Evolutionary conservation across 2,329 filamentous ascomycete genomes (phyloP).

Genomic region (Penicillium sp.): DNA sequence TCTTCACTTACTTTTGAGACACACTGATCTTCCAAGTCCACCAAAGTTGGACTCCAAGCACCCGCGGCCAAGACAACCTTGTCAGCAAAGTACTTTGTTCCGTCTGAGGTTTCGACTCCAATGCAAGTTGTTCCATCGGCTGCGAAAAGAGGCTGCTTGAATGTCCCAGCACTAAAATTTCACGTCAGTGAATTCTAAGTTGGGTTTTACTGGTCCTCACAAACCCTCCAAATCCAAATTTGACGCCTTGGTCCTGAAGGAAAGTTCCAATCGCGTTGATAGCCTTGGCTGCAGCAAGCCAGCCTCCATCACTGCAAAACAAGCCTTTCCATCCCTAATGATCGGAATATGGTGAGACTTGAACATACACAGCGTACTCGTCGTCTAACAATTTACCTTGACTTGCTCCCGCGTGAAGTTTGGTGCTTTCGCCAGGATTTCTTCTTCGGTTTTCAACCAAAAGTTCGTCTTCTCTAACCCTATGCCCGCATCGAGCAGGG

Average conservation of each 20-base stretch:
- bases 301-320: slow-evolving; percentile 46
- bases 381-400: slow-evolving; percentile 24
- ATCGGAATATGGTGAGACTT: slow-evolving; percentile 2
- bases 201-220: neutral
- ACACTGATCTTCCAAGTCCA: slow-evolving; percentile 38
- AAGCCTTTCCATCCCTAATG: slow-evolving; percentile 48
- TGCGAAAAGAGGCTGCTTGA: slow-evolving; percentile 43
- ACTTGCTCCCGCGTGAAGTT: slow-evolving; percentile 42
- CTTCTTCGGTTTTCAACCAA: slow-evolving; percentile 47
- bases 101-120: slow-evolving; percentile 44
- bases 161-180: slow-evolving; percentile 40
- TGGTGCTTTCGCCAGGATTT: slow-evolving; percentile 43
- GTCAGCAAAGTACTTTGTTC: slow-evolving; percentile 43
- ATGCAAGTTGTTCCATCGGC: slow-evolving; percentile 37
- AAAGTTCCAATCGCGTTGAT: slow-evolving; percentile 47
- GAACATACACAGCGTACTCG: neutral
- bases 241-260: slow-evolving; percentile 39
- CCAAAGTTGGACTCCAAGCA: slow-evolving; percentile 16
- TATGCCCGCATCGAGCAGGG: slow-evolving; percentile 29
- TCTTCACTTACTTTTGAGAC: slow-evolving; percentile 44
- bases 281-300: slow-evolving; percentile 49
- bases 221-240: slow-evolving; percentile 43
- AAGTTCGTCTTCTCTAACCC: slow-evolving; percentile 40
- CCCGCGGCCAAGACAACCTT: slow-evolving; percentile 45
- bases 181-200: neutral